Base-by-base conservation (phyloP, 2,329 filamentous ascomycete species). In the Sporothrix brunneoviolacea region DNA sequence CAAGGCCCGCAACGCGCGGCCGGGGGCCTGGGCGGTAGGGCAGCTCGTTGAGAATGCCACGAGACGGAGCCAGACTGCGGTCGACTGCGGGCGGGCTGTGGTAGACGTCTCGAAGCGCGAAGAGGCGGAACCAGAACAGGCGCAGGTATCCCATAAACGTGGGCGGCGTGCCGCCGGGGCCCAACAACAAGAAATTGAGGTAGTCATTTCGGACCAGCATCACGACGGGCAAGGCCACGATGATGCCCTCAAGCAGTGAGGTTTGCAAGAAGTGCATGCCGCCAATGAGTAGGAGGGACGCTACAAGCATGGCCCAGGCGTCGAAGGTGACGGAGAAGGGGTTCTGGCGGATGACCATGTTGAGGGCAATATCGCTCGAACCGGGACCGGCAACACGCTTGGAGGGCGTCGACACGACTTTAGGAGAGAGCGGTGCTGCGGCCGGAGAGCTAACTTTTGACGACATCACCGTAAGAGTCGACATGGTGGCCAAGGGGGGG, bases 81-180 rank as follows among this genome's bases (percentile, higher is more conserved):
- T 80, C 75, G 1, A 79, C 59, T 2, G 69, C 66, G 0, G 82
- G 77, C 0, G 85, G 75, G 19, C 64, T 68, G 48, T 55, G 51
- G 60, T 86, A 82, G n/a, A 86, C 84, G 60, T 91, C 76, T 6
- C 80, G 77, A 4, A 93, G 73, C 32, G 80, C 77, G 71, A 89
- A 83, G 41, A 91, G 68, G 10, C 84, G 80, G 43, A 91, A 77
- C 55, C 83, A 84, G 65, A 91, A 81, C 65, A 93, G 82, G 50
- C 80, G 78, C 22, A 88, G 68, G 65, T 91, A 94, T 56, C 88
- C 88, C 5, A 68, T 56, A 37, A 86, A 77, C 1, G 85, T 93
- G 3, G 83, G 76, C 0, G 88, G 87, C 0, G 86, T 91, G 52
- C 88, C 88, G 21, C 88, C 88, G 0, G 87, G 88, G 0, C 88